These are phyloP conservation scores for Metschnikowia lochheadii DNA, from an alignment of 805 yeast genomes.

Conservation along the genomic window DNA sequence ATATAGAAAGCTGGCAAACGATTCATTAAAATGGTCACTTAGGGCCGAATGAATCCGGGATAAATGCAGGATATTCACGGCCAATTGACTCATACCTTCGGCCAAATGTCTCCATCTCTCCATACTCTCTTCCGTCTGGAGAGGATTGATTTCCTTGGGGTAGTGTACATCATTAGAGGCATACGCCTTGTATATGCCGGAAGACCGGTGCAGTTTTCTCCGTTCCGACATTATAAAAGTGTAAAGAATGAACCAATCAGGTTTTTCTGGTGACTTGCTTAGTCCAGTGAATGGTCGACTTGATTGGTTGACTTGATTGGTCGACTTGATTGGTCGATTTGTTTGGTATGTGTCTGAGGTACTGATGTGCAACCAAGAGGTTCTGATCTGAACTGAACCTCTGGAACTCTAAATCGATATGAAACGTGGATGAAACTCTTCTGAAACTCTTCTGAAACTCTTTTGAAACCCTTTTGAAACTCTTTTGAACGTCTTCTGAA, in stretches of 20 bases:
- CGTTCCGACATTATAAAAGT: conserved; percentile 6
- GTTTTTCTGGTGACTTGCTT: too few relatives aligned
- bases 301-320: too few relatives aligned
- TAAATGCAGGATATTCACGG: conserved; percentile 53
- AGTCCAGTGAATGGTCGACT: too few relatives aligned
- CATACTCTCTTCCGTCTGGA: conserved; percentile 35
- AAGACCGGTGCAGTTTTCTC: conserved; percentile 22
- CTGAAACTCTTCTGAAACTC: too few relatives aligned
- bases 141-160: conserved; percentile 40
- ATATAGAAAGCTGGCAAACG: conserved; percentile 69
- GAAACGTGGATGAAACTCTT: too few relatives aligned
- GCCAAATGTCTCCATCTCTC: conserved; percentile 35
- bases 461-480: too few relatives aligned
- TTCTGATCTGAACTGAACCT: too few relatives aligned
- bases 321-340: too few relatives aligned
- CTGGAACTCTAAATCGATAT: too few relatives aligned
- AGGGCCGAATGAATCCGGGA: conserved; percentile 59
- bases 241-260: neutral
- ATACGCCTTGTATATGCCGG: conserved; percentile 19
- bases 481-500: too few relatives aligned
- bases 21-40: conserved; percentile 63
- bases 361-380: too few relatives aligned
- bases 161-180: conserved; percentile 36
- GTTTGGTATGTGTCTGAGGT: too few relatives aligned
- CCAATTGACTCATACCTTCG: conserved; percentile 53